Percentiles rank a stretch among this genome's conserved stretches.
phyloP scores from a whole-genome alignment of 1,284 basidiomycete species.

The Vanrija humicola region DNA sequence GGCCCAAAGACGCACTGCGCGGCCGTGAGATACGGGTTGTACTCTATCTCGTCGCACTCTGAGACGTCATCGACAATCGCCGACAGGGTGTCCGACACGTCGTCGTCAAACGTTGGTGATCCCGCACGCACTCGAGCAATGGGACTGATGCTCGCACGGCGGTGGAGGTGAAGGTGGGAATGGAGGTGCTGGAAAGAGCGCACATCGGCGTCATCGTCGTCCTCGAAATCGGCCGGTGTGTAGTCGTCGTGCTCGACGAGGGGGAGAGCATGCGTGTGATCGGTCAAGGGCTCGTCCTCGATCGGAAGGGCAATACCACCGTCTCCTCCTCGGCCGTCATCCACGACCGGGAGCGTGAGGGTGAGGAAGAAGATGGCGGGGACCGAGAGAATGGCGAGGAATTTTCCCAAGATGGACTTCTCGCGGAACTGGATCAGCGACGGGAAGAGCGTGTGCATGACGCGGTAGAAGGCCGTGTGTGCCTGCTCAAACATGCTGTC shows the following conservation, averaged over 20 bases:
- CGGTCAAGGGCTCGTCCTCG: conserved; percentile 31
- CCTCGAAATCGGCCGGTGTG: conserved; percentile 7
- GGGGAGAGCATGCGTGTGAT: conserved; percentile 50
- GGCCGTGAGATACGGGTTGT: conserved; percentile 77
- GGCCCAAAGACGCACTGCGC: conserved; percentile 75
- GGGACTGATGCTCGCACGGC: conserved; percentile 19
- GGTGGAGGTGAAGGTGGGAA: conserved; percentile 33
- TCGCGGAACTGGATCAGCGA: conserved; percentile 70
- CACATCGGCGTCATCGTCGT: conserved; percentile 20
- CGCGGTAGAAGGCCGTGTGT: not conserved
- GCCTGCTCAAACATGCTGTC: not conserved
- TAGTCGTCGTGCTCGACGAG: conserved; percentile 50
- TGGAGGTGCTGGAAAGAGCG: not conserved
- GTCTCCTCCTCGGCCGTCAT: conserved; percentile 46
- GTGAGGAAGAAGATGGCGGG: conserved; percentile 84
- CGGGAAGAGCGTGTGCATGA: conserved; percentile 62
- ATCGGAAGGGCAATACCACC: conserved; percentile 36
- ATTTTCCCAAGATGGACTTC: conserved; percentile 68
- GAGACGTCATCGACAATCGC: conserved; percentile 1
- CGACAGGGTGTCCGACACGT: not conserved
- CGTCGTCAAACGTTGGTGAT: not conserved
- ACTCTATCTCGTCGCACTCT: conserved; percentile 50
- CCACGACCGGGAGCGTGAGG: conserved; percentile 83
- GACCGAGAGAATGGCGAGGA: conserved; percentile 73
- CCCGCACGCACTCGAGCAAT: conserved; percentile 2